Conservation (phyloP, 2,329 filamentous ascomycete species). For the Penicillium rolfsii region DNA sequence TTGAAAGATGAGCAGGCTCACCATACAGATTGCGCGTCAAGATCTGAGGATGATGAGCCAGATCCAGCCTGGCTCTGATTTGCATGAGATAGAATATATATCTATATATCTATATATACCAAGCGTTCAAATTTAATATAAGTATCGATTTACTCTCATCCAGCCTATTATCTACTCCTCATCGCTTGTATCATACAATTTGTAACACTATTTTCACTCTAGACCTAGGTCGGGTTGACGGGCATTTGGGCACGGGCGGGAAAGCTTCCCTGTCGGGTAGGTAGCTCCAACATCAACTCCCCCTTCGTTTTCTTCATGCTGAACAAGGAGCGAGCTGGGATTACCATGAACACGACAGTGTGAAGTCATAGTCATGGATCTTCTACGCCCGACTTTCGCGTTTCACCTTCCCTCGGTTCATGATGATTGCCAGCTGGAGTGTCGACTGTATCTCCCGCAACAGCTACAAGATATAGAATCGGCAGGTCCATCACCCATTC, state of each 20-base stretch:
- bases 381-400: slow-evolving; percentile 49
- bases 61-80: slow-evolving; percentile 48
- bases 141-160: background rate
- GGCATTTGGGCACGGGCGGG: slow-evolving; percentile 1
- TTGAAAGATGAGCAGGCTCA: slow-evolving; percentile 35
- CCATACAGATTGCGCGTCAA: slow-evolving; percentile 24
- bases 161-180: background rate
- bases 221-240: background rate
- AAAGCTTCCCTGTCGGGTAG: slow-evolving; percentile 4
- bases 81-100: slow-evolving; percentile 9
- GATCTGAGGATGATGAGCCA: slow-evolving; percentile 48
- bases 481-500: slow-evolving; percentile 41
- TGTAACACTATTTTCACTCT: background rate
- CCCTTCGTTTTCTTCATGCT: background rate
- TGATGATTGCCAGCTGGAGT: slow-evolving; percentile 75
- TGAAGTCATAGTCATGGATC: slow-evolving; percentile 37
- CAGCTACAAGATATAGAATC: slow-evolving; percentile 28
- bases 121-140: background rate
- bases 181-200: too few species aligned
- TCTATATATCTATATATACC: background rate
- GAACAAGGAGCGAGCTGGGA: background rate
- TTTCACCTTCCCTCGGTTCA: slow-evolving; percentile 85
- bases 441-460: slow-evolving; percentile 77
- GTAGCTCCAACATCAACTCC: slow-evolving; percentile 5
- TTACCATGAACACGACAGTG: background rate